A percentile compares a stretch with the other conserved stretches of the same genome.
Conservation (phyloP, 106 monocot species). For the Dactylorhiza incarnata region DNA sequence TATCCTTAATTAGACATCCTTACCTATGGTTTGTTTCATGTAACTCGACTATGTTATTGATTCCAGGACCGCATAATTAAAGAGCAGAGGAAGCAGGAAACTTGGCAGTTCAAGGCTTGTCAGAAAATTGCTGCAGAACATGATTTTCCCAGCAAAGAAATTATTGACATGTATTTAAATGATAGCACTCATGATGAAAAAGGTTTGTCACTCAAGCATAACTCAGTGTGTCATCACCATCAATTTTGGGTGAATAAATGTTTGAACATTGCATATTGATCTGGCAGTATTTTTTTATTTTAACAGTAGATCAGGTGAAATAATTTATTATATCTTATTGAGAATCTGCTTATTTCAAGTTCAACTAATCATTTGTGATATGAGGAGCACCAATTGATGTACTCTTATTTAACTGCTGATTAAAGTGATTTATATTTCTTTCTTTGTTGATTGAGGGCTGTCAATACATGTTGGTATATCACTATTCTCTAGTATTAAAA, state of each 20-base stretch:
- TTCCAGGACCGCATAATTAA: slow-evolving; percentile 54
- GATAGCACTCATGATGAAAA: slow-evolving; percentile 23
- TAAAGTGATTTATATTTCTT: background rate
- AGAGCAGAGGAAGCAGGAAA: slow-evolving; percentile 62
- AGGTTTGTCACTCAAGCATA: slow-evolving; percentile 20
- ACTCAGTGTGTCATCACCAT: background rate
- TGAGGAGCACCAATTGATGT: background rate
- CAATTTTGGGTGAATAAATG: background rate
- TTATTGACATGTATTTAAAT: slow-evolving; percentile 74
- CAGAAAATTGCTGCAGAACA: slow-evolving; percentile 56
- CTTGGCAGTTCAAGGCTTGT: slow-evolving; percentile 74
- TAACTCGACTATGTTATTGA: slow-evolving; percentile 1
- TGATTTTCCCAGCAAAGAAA: slow-evolving; percentile 76
- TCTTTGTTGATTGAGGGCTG: background rate
- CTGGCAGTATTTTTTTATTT: background rate
- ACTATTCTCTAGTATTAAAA: background rate
- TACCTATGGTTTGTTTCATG: background rate
- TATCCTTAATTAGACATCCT: background rate
- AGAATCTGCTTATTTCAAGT: background rate
- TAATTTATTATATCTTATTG: background rate
- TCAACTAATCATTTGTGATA: background rate
- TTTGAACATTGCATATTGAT: background rate
- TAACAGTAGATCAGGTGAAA: background rate
- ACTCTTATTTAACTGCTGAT: background rate
- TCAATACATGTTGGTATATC: background rate